Evolutionary conservation across 495 filamentous ascomycete genomes (phyloP).

Genomic region (Hapsidospora chrysogenum): DNA sequence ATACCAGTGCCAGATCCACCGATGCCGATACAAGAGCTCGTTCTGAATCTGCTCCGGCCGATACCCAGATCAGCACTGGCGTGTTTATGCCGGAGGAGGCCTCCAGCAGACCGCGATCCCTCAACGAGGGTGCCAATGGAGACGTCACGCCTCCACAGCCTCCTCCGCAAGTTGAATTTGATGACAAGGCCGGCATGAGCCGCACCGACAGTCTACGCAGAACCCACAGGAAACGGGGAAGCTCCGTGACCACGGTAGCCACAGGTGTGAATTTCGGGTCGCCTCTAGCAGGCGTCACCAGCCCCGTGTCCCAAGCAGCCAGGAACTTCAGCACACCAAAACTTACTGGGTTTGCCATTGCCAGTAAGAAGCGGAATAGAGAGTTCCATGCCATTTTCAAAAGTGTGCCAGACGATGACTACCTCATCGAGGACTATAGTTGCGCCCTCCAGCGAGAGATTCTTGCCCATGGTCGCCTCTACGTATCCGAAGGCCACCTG

Average conservation of each 20-base stretch:
- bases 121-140: conserved; percentile 30
- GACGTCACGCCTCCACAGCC: conserved; percentile 51
- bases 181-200: conserved; percentile 47
- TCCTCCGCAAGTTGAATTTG: conserved; percentile 42
- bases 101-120: conserved; percentile 17
- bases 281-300: conserved; percentile 44
- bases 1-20: conserved; percentile 14
- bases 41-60: conserved; percentile 28
- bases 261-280: conserved; percentile 43
- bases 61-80: conserved; percentile 8
- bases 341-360: conserved; percentile 89
- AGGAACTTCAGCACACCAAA: conserved; percentile 44
- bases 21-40: conserved; percentile 17
- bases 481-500: conserved; percentile 92
- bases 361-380: conserved; percentile 84
- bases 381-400: conserved; percentile 91
- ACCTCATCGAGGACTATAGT: conserved; percentile 96
- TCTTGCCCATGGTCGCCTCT: conserved; percentile 81
- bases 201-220: conserved; percentile 75
- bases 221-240: conserved; percentile 63
- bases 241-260: conserved; percentile 52
- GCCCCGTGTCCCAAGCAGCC: conserved; percentile 47
- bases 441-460: conserved; percentile 93
- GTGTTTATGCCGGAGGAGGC: conserved; percentile 14
- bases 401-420: conserved; percentile 95